phyloP scores from a whole-genome alignment of 73 alveolate species.

The Stentor coeruleus region DNA sequence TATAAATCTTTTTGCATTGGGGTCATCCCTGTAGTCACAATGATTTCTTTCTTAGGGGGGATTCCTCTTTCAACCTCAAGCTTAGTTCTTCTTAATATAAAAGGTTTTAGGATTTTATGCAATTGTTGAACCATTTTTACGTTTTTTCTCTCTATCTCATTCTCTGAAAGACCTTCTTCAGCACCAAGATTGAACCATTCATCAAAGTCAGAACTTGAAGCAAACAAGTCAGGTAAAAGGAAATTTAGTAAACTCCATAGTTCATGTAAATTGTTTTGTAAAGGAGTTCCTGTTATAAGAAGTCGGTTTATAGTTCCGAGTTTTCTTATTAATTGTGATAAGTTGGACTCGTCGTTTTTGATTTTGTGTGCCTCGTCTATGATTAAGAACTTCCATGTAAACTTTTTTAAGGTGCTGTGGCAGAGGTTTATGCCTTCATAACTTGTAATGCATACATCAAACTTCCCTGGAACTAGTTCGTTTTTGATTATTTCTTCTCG shows the following conservation, averaged over 20 bases:
- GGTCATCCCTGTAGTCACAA: conserved; percentile 79
- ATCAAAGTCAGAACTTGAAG: conserved; percentile 79
- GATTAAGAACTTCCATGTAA: conserved; percentile 63
- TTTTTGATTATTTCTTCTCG: conserved; percentile 87
- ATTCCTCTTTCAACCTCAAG: conserved; percentile 91
- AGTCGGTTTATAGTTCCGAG: conserved; percentile 86
- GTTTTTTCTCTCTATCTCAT: conserved; percentile 86
- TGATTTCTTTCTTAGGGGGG: conserved; percentile 94
- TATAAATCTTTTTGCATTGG: conserved; percentile 80
- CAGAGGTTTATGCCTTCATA: conserved; percentile 97
- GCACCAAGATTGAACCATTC: conserved; percentile 80
- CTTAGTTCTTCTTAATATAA: conserved; percentile 92
- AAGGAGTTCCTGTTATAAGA: conserved; percentile 95
- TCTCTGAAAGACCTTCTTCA: conserved; percentile 54
- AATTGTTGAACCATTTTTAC: conserved; percentile 86
- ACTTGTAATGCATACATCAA: conserved; percentile 93
- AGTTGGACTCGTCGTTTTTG: conserved; percentile 86
- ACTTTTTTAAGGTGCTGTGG: conserved; percentile 60
- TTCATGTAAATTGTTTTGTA: conserved; percentile 96
- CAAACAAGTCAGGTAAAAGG: conserved; percentile 95
- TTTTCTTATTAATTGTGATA: conserved; percentile 63
- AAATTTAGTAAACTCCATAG: conserved; percentile 94
- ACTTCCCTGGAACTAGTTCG: conserved; percentile 76
- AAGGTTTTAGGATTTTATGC: conserved; percentile 87
- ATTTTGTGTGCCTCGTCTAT: conserved; percentile 98